These are phyloP conservation scores for Tripidium arundinaceum DNA, from an alignment of 202 grass and related monocot species.

Conservation along the genomic window DNA sequence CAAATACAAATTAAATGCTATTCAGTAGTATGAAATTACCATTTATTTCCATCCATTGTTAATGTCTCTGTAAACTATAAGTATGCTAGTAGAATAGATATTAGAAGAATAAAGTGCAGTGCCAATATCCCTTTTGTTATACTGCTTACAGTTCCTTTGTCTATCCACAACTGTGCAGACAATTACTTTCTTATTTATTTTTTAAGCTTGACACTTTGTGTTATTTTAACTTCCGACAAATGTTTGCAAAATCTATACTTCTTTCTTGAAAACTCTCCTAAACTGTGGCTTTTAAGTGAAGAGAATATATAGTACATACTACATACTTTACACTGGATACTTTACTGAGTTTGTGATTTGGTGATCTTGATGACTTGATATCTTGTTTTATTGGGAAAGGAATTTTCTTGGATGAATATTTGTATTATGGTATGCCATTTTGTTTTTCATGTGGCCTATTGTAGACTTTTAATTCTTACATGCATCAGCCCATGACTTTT, in stretches of 20 bases:
- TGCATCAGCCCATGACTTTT: constrained; percentile 34
- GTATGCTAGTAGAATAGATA: constrained; percentile 18
- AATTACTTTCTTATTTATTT: background rate
- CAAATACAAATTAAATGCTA: constrained; percentile 14
- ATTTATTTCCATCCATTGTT: constrained; percentile 31
- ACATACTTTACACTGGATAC: constrained; percentile 3
- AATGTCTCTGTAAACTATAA: background rate
- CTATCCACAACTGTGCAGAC: background rate
- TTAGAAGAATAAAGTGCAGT: constrained; percentile 13
- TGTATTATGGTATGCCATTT: constrained; percentile 15
- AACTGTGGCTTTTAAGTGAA: constrained; percentile 23
- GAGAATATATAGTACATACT: background rate
- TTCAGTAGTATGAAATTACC: background rate
- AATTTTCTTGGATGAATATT: constrained; percentile 12
- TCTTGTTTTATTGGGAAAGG: constrained; percentile 29
- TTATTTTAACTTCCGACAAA: constrained; percentile 4
- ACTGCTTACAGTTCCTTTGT: background rate
- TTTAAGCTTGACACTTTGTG: background rate
- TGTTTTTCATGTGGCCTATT: constrained; percentile 16
- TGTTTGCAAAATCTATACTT: constrained; percentile 26
- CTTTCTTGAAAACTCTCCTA: constrained; percentile 19
- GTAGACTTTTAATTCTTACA: constrained; percentile 25
- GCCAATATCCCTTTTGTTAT: constrained; percentile 4
- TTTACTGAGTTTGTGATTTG: background rate
- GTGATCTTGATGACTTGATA: constrained; percentile 7